A percentile compares a stretch with the other conserved stretches of the same genome.
Evolutionary conservation across 805 yeast genomes (phyloP).

Genomic region (Dipodascus geniculatus): DNA sequence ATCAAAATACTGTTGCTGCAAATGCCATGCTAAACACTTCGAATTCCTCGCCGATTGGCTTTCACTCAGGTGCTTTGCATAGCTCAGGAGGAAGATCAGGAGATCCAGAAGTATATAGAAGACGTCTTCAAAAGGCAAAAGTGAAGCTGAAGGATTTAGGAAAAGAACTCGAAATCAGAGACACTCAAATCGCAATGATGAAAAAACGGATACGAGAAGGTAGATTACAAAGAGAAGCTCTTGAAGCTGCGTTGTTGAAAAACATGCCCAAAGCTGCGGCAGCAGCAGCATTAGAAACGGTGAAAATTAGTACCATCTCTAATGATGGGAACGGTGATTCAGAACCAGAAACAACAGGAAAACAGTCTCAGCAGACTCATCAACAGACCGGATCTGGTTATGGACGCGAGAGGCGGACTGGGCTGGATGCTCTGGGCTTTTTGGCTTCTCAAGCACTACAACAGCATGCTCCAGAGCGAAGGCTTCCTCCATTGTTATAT

Average conservation of each 20-base stretch:
- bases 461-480: neutral
- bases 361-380: conserved; percentile 3
- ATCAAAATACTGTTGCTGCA: conserved; percentile 3
- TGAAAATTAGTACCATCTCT: neutral
- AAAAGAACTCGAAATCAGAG: conserved; percentile 32
- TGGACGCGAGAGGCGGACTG: conserved; percentile 14
- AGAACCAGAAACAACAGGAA: neutral
- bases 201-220: conserved; percentile 23
- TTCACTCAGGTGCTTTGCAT: neutral
- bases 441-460: conserved; percentile 41
- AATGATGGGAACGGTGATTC: neutral
- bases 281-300: conserved; percentile 4
- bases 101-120: conserved; percentile 26
- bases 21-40: conserved; percentile 4
- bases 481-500: neutral
- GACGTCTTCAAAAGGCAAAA: conserved; percentile 31
- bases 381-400: neutral
- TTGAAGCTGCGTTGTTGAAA: conserved; percentile 5
- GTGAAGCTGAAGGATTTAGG: conserved; percentile 35
- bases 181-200: conserved; percentile 33
- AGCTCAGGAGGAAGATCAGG: conserved; percentile 10
- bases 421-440: conserved; percentile 40
- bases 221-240: conserved; percentile 9
- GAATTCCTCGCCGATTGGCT: conserved; percentile 2
- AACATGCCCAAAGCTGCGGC: neutral